Conservation (phyloP, 441 rosid genomes). For the Populus hybrid region DNA sequence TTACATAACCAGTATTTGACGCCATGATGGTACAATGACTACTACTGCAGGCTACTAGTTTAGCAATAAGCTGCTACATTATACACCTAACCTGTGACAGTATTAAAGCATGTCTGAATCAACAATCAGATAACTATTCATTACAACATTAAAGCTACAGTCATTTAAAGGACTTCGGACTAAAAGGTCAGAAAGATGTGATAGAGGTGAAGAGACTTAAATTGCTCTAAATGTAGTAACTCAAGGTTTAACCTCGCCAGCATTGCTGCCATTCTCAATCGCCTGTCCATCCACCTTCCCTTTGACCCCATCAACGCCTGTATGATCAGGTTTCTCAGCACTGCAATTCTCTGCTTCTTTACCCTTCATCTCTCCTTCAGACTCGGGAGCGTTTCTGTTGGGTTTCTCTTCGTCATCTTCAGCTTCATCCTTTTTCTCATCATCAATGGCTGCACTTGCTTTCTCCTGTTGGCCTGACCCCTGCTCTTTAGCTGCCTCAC, state of each 20-base stretch:
- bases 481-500: conserved; percentile 19
- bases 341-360: conserved; percentile 23
- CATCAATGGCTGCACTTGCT: conserved; percentile 3
- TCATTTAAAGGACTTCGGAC: conserved; percentile 13
- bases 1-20: conserved; percentile 15
- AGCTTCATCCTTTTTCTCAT: conserved; percentile 13
- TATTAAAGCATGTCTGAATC: conserved; percentile 24
- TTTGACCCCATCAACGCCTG: conserved; percentile 17
- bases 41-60: conserved; percentile 17
- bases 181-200: conserved; percentile 19
- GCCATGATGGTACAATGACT: conserved; percentile 17
- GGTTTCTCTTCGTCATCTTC: conserved; percentile 24
- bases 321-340: conserved; percentile 17
- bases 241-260: conserved; percentile 31
- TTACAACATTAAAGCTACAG: conserved; percentile 27
- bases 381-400: conserved; percentile 16
- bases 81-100: conserved; percentile 29
- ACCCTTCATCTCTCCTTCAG: conserved; percentile 27
- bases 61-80: conserved; percentile 24
- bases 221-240: conserved; percentile 19
- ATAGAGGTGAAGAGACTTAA: conserved; percentile 16
- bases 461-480: conserved; percentile 21
- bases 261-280: conserved; percentile 32
- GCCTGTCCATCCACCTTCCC: conserved; percentile 33
- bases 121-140: conserved; percentile 32